Evolutionary conservation across 352 stramenopile species (phyloP), one percentile per base, ranked within the genome.

Genomic region (Aphanomyces euteiches): DNA sequence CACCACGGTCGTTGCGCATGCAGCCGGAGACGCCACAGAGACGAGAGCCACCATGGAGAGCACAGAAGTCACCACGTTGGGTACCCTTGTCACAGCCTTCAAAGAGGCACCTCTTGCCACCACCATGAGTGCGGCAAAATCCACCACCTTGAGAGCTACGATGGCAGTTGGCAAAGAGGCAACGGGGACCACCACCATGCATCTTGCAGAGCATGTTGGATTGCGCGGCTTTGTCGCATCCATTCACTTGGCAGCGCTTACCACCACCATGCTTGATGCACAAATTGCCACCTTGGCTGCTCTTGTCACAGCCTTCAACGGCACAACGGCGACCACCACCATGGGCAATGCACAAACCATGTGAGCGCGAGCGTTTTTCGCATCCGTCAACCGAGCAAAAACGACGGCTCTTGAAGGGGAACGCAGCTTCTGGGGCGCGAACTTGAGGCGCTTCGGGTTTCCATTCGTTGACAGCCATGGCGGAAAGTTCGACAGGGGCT

Each of bases 391-490:
- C 76, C 59, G 79, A 80, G 74, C 89, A 96, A 10, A 92, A 77
- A 3, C 73, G 73, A 41, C 79, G 79, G 77, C 77, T 87, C 75
- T 89, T 89, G 53, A 82, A 69, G 48, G 86, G 78, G 40, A 65
- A 61, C 4, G 64, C 47, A 7, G 69, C 54, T 66, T 78, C 77
- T 6, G 64, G 56, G 60, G 77, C 17, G 1, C 12, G 36, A 6
- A 21, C 6, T n/a, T 45, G 21, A 17, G 47, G 17, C 10, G 21
- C 10, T 12, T 97, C 97, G 15, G 90, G 89, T 77, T 97, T 97
- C 36, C 88, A 89, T 61, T 97, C 85, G 17, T 97, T 78, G 13
- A 90, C 90, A 8, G 97, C 89, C 5, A 83, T 89, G 68, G 97
- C 93, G 41, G 83, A 84, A 0, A 80, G 92, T 72, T 97, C 96